Percentiles rank a stretch among this genome's conserved stretches.
Evolutionary conservation across 2,329 filamentous ascomycete genomes (phyloP).

Genomic region (Curvularia lunata): DNA sequence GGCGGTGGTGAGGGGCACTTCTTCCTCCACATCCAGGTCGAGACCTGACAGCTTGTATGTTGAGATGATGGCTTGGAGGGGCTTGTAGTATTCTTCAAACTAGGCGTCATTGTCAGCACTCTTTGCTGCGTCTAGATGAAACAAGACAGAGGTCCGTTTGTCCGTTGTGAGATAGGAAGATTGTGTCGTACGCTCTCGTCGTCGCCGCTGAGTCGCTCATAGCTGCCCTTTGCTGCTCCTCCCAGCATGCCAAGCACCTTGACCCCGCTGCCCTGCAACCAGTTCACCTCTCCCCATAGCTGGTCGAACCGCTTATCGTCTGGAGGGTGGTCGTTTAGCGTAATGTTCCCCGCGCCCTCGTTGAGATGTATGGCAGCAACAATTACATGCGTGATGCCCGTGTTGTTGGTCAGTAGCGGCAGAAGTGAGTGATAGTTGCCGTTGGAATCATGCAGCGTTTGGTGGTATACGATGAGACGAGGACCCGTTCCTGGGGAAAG

Average conservation of each 20-base stretch:
- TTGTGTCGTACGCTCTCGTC: conserved; percentile 38
- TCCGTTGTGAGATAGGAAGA: no score
- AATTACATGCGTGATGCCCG: conserved; percentile 79
- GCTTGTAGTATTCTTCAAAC: conserved; percentile 77
- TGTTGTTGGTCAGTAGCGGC: conserved; percentile 64
- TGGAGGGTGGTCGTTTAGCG: conserved; percentile 80
- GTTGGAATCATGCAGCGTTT: conserved; percentile 65
- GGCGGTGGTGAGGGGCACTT: conserved; percentile 70
- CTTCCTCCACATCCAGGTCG: conserved; percentile 66
- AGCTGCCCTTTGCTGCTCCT: conserved; percentile 80
- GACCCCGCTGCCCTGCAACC: conserved; percentile 74
- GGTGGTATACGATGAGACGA: conserved; percentile 65
- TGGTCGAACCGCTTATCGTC: conserved; percentile 69
- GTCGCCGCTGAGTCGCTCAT: conserved; percentile 54
- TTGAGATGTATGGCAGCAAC: conserved; percentile 88
- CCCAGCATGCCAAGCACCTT: conserved; percentile 88
- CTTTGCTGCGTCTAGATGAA: no score
- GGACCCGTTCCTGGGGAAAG: conserved; percentile 47
- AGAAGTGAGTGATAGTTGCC: conserved; percentile 66
- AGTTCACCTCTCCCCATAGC: conserved; percentile 78
- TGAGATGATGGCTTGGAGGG: conserved; percentile 69
- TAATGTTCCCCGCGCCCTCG: conserved; percentile 67
- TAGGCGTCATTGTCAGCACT: conserved; percentile 30
- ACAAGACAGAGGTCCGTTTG: no score
- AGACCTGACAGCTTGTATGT: conserved; percentile 55